Evolutionary conservation across 106 monocot species (phyloP).

Genomic region (Cymbidium sinense): DNA sequence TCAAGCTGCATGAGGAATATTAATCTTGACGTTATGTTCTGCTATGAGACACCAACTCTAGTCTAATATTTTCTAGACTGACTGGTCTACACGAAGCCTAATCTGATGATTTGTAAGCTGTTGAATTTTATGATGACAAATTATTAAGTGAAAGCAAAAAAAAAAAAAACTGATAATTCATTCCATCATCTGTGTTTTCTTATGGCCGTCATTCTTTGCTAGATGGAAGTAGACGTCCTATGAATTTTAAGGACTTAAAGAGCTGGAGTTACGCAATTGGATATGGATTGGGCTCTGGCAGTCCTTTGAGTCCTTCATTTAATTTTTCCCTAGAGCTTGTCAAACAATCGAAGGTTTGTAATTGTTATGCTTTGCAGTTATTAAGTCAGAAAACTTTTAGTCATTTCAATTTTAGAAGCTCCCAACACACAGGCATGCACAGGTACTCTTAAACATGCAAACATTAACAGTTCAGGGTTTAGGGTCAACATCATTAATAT

Average conservation of each 20-base stretch:
- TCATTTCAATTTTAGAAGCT: constrained; percentile 2
- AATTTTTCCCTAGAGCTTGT: constrained; percentile 79
- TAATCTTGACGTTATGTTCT: neutral
- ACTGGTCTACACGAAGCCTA: neutral
- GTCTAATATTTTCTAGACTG: neutral
- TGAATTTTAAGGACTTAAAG: constrained; percentile 47
- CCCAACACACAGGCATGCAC: no score
- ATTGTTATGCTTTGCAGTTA: neutral
- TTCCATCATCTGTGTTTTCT: constrained; percentile 5
- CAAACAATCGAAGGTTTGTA: constrained; percentile 63
- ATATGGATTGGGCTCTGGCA: constrained; percentile 77
- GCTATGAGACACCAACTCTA: neutral
- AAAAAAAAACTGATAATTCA: neutral
- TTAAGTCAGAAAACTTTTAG: neutral
- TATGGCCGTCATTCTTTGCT: constrained; percentile 2
- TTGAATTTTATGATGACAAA: neutral
- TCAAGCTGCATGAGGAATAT: neutral
- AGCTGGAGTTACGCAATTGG: constrained; percentile 79
- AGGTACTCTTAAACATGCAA: no score
- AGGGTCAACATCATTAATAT: no score
- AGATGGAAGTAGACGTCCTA: constrained; percentile 37
- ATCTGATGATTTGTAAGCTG: neutral
- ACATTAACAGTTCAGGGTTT: no score
- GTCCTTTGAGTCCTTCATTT: constrained; percentile 90
- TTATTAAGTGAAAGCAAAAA: neutral